Evolutionary conservation across 2,329 filamentous ascomycete species (phyloP).

Genomic region (Pezicula radicicola): DNA sequence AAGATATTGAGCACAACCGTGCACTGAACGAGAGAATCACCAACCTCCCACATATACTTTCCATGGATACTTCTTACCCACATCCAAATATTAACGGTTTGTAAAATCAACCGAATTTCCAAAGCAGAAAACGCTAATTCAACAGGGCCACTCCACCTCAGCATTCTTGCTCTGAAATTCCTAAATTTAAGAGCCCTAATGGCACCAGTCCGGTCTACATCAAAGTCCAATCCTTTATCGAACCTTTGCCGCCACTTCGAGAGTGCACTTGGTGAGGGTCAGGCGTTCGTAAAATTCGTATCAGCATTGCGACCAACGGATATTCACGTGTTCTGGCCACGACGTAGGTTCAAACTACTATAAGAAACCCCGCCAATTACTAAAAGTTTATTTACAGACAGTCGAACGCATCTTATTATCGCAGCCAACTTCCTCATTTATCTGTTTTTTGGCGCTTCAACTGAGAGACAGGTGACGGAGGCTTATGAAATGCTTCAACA

Average conservation of each 20-base stretch:
- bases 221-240: conserved; percentile 34
- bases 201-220: conserved; percentile 39
- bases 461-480: conserved; percentile 9
- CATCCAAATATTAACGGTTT: no score
- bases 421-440: conserved; percentile 47
- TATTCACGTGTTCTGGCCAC: conserved; percentile 10
- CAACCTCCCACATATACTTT: no score
- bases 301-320: conserved; percentile 2
- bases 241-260: conserved; percentile 6
- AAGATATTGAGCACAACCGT: no score
- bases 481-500: conserved; percentile 13
- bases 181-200: conserved; percentile 42
- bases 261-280: conserved; percentile 8
- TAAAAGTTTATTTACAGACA: conserved; percentile 7
- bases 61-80: no score
- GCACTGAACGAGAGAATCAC: no score
- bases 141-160: conserved; percentile 35
- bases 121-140: not conserved
- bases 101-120: no score
- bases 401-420: conserved; percentile 42
- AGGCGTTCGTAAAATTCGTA: conserved; percentile 11
- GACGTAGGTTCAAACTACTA: conserved; percentile 6
- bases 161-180: conserved; percentile 38
- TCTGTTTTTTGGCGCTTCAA: conserved; percentile 41
- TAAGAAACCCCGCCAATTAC: not conserved